A percentile compares a stretch with the other conserved stretches of the same genome.
phyloP scores from a whole-genome alignment of 208 protist genomes.

The Porcisia deanei region DNA sequence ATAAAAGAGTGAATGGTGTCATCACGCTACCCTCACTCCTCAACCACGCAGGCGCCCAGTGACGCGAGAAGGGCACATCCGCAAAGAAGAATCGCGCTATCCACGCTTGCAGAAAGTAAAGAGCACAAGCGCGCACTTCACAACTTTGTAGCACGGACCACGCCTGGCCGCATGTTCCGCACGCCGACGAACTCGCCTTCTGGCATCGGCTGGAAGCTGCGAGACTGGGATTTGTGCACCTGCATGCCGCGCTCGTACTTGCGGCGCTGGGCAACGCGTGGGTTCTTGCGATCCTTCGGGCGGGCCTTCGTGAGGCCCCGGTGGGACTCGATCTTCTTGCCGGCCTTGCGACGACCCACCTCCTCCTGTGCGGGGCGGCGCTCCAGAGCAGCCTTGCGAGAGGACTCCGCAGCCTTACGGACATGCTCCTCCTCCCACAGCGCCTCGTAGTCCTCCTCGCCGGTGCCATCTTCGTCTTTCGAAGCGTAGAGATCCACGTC shows the following conservation, averaged over 20 bases:
- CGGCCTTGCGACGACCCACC: constrained; percentile 80
- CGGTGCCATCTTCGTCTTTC: constrained; percentile 25
- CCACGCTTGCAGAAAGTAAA: too few species aligned
- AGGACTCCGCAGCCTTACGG: constrained; percentile 37
- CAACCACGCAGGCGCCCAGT: background rate
- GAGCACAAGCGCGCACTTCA: background rate
- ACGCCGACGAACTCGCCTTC: constrained; percentile 87
- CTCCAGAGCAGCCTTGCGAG: constrained; percentile 20
- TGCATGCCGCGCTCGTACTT: constrained; percentile 89
- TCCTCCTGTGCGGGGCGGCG: constrained; percentile 43
- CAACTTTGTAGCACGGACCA: constrained; percentile 59
- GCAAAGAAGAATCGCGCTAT: background rate
- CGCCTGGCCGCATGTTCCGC: constrained; percentile 64
- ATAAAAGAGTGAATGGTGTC: background rate
- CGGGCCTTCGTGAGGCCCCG: constrained; percentile 87
- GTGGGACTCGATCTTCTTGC: constrained; percentile 88
- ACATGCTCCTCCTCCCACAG: constrained; percentile 68
- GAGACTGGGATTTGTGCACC: constrained; percentile 83
- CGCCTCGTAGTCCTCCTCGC: constrained; percentile 63
- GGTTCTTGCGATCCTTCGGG: constrained; percentile 91
- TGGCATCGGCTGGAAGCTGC: constrained; percentile 74
- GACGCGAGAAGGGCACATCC: background rate
- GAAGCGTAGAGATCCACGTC: constrained; percentile 26
- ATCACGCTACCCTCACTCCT: background rate
- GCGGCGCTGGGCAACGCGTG: constrained; percentile 81